Evolutionary conservation across 2,329 filamentous ascomycete species (phyloP).

Genomic region (Clathrospora elynae): DNA sequence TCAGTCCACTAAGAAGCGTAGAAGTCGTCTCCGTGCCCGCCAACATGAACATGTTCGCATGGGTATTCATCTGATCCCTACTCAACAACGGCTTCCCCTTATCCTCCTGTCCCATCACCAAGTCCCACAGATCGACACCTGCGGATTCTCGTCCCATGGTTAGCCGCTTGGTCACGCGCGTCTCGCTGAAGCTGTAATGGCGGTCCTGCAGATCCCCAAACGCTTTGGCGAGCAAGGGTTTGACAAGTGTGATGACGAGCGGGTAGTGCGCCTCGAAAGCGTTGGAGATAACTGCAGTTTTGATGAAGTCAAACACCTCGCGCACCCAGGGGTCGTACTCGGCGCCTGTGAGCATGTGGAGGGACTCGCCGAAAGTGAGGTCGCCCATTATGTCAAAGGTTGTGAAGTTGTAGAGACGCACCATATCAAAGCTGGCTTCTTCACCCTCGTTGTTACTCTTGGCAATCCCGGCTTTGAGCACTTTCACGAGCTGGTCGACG

Average conservation of each 20-base stretch:
- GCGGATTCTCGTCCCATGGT: constrained; percentile 24
- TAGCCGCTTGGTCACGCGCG: constrained; percentile 33
- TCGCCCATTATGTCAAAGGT: constrained; percentile 44
- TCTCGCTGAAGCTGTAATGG: constrained; percentile 18
- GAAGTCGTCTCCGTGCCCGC: constrained; percentile 38
- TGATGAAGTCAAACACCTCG: background rate
- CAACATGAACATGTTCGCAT: constrained; percentile 36
- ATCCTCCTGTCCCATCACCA: constrained; percentile 42
- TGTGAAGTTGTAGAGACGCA: constrained; percentile 31
- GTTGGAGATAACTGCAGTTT: background rate
- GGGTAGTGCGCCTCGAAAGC: constrained; percentile 3
- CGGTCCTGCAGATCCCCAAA: background rate
- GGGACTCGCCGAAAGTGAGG: constrained; percentile 37
- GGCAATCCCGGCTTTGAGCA: constrained; percentile 36
- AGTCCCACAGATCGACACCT: constrained; percentile 49
- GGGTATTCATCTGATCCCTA: constrained; percentile 38
- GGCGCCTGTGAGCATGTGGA: constrained; percentile 30
- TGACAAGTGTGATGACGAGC: background rate
- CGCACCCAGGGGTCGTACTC: constrained; percentile 40
- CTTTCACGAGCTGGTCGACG: constrained; percentile 44
- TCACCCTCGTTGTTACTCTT: constrained; percentile 37
- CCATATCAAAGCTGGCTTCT: constrained; percentile 16
- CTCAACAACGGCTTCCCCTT: constrained; percentile 17
- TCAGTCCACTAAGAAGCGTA: constrained; percentile 45
- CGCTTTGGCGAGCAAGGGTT: background rate